Evolutionary conservation across 2,329 filamentous ascomycete genomes (phyloP), one percentile per base, ranked within the genome.

Genomic region (Phaeosphaeria sp.): DNA sequence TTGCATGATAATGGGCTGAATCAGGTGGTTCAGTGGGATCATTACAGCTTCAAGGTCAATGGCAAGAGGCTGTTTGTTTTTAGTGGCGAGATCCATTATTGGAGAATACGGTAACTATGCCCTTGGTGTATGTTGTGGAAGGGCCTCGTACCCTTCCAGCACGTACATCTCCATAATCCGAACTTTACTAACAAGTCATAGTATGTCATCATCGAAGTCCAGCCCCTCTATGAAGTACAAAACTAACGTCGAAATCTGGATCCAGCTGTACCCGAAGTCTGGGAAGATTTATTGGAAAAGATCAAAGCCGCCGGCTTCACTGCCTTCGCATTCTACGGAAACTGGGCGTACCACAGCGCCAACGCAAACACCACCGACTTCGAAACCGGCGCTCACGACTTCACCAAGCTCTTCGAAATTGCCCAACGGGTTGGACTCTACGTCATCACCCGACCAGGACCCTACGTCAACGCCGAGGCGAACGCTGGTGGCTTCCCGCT

Each of bases 401-500:
- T 86, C 56, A 81, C 80, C 4, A 74, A 76, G 8, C 79, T 87
- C 42, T 81, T 85, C 51, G 80, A 83, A 25, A 77, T 85, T 24
- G 84, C 84, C 2, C 81, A 85, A 60, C 78, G 84, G 40, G 74
- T 85, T 22, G 84, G 84, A 2, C 73, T 86, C 40, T 86, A 86
- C 60, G 79, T 86, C 40, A 81, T 87, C 25, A 80, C 83, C 1
- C 79, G 86, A 0, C 85, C 86, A 0, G 86, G 87, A 0, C 86
- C 86, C 0, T 89, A 89, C 55, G 82, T 87, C 56, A 89, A 89
- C 60, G 87, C 86, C 1, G 87, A 89, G 67, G 80, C 85, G 2
- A 87, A 84, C 60, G 86, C 83, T 1, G 87, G 87, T 30, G 87
- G 87, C 0, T 86, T 87, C 55, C 85, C 87, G 0, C 75, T 87